Conservation (phyloP, 257 asterid species). For the Sherardia arvensis region DNA sequence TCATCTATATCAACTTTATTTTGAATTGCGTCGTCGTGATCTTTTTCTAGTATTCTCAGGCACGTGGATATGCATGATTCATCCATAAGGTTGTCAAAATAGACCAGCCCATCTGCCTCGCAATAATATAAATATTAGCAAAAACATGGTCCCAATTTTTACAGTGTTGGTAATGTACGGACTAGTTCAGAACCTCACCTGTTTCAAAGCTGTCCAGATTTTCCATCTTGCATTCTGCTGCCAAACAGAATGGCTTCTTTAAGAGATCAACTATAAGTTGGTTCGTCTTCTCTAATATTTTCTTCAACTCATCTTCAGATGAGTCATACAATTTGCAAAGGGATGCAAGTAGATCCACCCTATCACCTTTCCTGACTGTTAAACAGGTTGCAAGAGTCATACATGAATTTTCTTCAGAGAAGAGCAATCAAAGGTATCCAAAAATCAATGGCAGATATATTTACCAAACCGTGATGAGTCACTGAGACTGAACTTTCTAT, state of each 20-base stretch:
- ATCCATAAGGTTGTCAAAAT: conserved; percentile 66
- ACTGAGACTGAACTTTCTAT: conserved; percentile 49
- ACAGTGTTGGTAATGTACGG: not conserved
- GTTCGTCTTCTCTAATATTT: conserved; percentile 58
- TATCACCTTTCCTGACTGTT: conserved; percentile 70
- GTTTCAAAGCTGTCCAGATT: conserved; percentile 50
- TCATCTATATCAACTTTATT: conserved; percentile 75
- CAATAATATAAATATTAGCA: not conserved
- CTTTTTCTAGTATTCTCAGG: conserved; percentile 51
- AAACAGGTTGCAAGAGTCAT: conserved; percentile 11
- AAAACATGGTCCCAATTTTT: conserved; percentile 2
- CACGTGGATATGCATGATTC: conserved; percentile 51
- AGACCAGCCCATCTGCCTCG: conserved; percentile 70
- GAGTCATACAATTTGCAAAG: conserved; percentile 70
- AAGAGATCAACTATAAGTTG: conserved; percentile 45
- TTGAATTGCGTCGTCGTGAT: conserved; percentile 47
- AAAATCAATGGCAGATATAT: conserved; percentile 5
- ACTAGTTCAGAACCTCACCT: conserved; percentile 31
- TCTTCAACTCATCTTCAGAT: conserved; percentile 70
- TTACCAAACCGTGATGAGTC: conserved; percentile 72
- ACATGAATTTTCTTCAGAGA: not conserved
- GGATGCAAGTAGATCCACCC: conserved; percentile 66
- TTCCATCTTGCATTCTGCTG: conserved; percentile 45
- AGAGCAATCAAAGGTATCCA: not conserved
- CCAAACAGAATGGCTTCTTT: conserved; percentile 49